These are phyloP conservation scores for Cystobasidium onofrii DNA, from an alignment of 768 basidiomycete species.

Conservation along the genomic window DNA sequence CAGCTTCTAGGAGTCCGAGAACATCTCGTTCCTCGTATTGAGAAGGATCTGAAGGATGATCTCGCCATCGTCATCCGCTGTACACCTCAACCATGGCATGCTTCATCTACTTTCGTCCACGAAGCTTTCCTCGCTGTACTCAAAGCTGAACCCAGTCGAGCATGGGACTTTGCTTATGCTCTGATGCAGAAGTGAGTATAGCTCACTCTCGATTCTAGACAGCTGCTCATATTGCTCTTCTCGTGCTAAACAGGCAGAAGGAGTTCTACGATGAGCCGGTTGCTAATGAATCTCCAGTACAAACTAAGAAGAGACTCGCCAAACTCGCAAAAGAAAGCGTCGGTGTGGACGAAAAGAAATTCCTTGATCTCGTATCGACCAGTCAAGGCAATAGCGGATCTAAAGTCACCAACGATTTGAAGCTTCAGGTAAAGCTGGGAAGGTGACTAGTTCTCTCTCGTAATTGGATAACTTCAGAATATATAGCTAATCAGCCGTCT, in stretches of 20 bases:
- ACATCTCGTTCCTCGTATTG: slow-evolving; percentile 7
- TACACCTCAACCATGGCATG: slow-evolving; percentile 30
- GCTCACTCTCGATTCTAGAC: neutral
- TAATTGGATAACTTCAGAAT: too few relatives aligned
- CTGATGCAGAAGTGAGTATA: slow-evolving; percentile 9
- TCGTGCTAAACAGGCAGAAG: neutral
- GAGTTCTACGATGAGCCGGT: slow-evolving; percentile 9
- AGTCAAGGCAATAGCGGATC: slow-evolving; percentile 1
- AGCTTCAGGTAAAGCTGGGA: slow-evolving; percentile 62
- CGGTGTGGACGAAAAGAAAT: slow-evolving; percentile 13
- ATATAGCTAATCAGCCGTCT: neutral
- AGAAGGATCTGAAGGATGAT: slow-evolving; percentile 20
- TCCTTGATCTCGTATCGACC: slow-evolving; percentile 9
- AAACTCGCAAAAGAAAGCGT: slow-evolving; percentile 5
- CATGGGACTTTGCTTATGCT: slow-evolving; percentile 26
- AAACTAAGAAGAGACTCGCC: slow-evolving; percentile 16
- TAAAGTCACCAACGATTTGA: slow-evolving; percentile 7
- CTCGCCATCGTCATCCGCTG: slow-evolving; percentile 13
- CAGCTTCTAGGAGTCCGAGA: slow-evolving; percentile 19
- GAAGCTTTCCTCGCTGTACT: slow-evolving; percentile 29
- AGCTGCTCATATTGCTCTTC: neutral
- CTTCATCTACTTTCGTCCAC: slow-evolving; percentile 15
- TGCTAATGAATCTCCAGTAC: slow-evolving; percentile 1
- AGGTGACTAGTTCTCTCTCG: neutral
- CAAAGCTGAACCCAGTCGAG: neutral